These are phyloP conservation scores for Penicillium brevicompactum DNA, from an alignment of 2,329 filamentous ascomycete species.

Conservation along the genomic window DNA sequence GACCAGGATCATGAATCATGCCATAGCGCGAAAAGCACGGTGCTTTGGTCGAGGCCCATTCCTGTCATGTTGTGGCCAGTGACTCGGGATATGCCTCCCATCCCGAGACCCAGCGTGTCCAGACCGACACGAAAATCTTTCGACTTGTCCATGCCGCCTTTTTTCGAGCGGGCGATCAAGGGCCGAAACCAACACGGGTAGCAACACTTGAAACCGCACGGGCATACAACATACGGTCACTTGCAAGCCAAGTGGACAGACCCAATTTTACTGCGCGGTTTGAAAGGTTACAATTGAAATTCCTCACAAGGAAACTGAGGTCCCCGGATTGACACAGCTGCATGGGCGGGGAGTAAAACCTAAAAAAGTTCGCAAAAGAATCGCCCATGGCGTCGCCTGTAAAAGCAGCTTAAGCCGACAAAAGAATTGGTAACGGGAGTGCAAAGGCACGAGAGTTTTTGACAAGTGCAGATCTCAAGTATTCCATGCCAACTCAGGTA, in stretches of 20 bases:
- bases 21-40: background rate
- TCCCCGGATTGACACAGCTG: constrained; percentile 4
- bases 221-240: background rate
- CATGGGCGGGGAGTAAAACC: background rate
- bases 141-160: background rate
- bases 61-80: background rate
- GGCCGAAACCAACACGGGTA: constrained; percentile 2
- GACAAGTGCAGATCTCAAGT: background rate
- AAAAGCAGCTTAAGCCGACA: background rate
- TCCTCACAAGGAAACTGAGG: background rate
- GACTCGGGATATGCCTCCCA: background rate
- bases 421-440: background rate
- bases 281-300: background rate
- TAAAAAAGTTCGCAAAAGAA: background rate
- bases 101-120: background rate
- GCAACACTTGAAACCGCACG: background rate
- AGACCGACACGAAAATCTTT: background rate
- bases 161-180: background rate
- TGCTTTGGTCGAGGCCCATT: background rate
- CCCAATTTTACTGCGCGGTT: background rate
- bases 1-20: background rate
- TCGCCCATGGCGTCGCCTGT: background rate
- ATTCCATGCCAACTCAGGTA: background rate
- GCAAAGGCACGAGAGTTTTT: background rate
- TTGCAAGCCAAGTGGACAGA: background rate